Conservation (phyloP, 2,329 filamentous ascomycete species). For the Pseudogymnoascus sp. region DNA sequence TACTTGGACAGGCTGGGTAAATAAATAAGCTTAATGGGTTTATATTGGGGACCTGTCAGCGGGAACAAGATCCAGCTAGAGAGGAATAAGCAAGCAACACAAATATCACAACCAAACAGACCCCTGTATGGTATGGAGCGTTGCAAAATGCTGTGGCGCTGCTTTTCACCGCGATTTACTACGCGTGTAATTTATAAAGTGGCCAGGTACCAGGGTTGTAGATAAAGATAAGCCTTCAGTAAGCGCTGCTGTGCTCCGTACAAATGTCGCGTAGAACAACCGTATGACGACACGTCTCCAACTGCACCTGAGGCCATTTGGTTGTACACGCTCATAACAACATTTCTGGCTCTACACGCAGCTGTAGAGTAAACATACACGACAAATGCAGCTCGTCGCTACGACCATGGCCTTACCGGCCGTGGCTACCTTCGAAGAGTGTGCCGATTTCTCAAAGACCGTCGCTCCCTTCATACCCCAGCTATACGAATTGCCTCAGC, state of each 20-base stretch:
- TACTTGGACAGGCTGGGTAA: neutral
- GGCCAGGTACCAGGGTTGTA: neutral
- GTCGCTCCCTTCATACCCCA: constrained; percentile 68
- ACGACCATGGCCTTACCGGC: constrained; percentile 58
- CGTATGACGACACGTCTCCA: constrained; percentile 5
- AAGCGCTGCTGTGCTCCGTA: neutral
- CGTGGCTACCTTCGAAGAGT: constrained; percentile 64
- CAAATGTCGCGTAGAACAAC: constrained; percentile 1
- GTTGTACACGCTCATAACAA: neutral
- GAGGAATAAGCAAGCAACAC: neutral
- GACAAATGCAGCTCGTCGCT: neutral
- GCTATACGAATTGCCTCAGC: constrained; percentile 59
- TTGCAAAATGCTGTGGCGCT: neutral
- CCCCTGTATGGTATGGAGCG: neutral
- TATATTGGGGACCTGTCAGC: neutral
- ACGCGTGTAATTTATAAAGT: neutral
- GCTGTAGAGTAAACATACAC: neutral
- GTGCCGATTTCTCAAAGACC: constrained; percentile 64
- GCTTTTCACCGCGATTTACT: neutral
- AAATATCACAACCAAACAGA: neutral
- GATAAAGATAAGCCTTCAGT: constrained; percentile 1
- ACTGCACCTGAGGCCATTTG: neutral
- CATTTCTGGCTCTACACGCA: neutral
- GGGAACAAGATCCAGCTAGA: neutral
- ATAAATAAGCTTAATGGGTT: neutral